Conservation (phyloP, 1,284 basidiomycete genomes). For the Malassezia furfur region DNA sequence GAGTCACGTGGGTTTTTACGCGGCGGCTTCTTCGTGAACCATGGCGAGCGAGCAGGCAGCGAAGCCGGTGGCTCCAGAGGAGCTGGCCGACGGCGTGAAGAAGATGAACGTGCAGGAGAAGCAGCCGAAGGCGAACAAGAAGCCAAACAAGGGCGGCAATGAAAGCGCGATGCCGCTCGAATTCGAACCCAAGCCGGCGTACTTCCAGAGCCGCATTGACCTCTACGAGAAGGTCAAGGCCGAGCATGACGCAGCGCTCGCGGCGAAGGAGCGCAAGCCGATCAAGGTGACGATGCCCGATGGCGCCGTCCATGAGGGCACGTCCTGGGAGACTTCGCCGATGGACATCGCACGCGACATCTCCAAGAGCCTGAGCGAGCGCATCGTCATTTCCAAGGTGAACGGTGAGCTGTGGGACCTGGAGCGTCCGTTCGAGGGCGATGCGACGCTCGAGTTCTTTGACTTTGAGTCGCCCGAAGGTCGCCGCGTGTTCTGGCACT, state of each 20-base stretch:
- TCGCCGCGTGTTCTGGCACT: constrained; percentile 87
- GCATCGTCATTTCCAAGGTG: constrained; percentile 88
- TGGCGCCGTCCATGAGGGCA: constrained; percentile 71
- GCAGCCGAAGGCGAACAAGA: constrained; percentile 9
- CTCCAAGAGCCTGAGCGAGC: constrained; percentile 77
- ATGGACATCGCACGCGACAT: constrained; percentile 81
- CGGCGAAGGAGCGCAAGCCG: constrained; percentile 70
- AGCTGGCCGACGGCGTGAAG: constrained; percentile 13
- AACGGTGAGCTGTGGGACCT: constrained; percentile 88
- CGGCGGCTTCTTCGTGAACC: neutral
- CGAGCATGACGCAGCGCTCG: constrained; percentile 71
- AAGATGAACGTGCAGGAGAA: constrained; percentile 10
- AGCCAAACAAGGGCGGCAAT: constrained; percentile 5
- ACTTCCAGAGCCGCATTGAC: constrained; percentile 78
- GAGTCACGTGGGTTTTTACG: neutral
- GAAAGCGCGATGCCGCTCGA: constrained; percentile 2
- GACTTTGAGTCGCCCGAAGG: constrained; percentile 95
- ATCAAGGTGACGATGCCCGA: constrained; percentile 81
- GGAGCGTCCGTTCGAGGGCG: constrained; percentile 77
- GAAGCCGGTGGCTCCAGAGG: constrained; percentile 5
- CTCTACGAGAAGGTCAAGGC: constrained; percentile 82
- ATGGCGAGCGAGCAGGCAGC: constrained; percentile 12
- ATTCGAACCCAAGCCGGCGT: constrained; percentile 69
- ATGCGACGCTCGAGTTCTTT: constrained; percentile 71
- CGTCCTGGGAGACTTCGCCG: constrained; percentile 91